phyloP scores from a whole-genome alignment of 83 land plant genomes.

The Larix sibirica region DNA sequence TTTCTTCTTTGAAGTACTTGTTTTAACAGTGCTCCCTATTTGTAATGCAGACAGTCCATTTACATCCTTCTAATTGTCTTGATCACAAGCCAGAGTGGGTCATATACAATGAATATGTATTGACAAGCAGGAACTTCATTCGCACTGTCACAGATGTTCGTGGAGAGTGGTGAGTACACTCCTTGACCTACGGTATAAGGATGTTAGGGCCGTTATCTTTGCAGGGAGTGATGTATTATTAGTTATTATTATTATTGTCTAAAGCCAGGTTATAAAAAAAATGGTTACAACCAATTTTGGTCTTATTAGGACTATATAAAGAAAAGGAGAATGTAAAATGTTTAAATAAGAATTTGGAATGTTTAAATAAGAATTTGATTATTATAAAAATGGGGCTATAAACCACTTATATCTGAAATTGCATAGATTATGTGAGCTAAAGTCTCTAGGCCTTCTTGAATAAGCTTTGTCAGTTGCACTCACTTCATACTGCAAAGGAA shows the following conservation, averaged over 20 bases:
- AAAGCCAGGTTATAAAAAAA: not conserved
- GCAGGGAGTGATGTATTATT: not conserved
- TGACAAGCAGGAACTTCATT: slow-evolving; percentile 90
- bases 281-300: too few species aligned
- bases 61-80: slow-evolving; percentile 93
- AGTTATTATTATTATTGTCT: not conserved
- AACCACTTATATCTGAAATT: too few species aligned
- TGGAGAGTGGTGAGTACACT: slow-evolving; percentile 85
- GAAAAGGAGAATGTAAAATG: too few species aligned
- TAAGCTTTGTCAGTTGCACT: too few species aligned
- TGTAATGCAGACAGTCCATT: slow-evolving; percentile 75
- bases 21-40: not conserved
- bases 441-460: too few species aligned
- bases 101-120: slow-evolving; percentile 94
- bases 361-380: too few species aligned
- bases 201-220: not conserved
- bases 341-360: too few species aligned
- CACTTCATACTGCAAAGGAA: too few species aligned
- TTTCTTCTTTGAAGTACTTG: not conserved
- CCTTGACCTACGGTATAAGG: not conserved
- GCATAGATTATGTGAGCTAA: too few species aligned
- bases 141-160: slow-evolving; percentile 93
- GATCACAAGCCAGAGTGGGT: slow-evolving; percentile 99
- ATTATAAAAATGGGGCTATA: too few species aligned
- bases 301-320: too few species aligned